Conservation (phyloP, 805 yeast genomes). For the Blastobotrys parvus region DNA sequence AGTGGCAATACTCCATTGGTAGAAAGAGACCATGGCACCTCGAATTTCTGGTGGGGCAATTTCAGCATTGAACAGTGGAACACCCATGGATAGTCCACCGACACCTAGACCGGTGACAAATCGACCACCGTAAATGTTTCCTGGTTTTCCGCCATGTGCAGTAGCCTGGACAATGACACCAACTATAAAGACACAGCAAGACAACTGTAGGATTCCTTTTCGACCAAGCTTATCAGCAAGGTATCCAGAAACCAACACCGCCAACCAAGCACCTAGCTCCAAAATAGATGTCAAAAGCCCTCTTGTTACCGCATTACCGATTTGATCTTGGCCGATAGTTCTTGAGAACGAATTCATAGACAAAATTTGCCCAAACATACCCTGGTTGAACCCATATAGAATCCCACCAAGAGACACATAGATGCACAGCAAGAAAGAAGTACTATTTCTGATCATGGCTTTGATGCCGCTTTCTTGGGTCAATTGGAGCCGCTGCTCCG, state of each 20-base stretch:
- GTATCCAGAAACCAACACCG: constrained; percentile 53
- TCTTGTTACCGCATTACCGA: constrained; percentile 6
- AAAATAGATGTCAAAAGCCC: constrained; percentile 17
- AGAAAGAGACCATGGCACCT: constrained; percentile 23
- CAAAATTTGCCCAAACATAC: constrained; percentile 28
- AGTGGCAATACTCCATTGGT: constrained; percentile 24
- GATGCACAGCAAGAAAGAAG: constrained; percentile 12
- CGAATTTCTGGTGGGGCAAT: constrained; percentile 29
- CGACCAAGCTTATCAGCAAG: constrained; percentile 54
- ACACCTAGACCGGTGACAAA: constrained; percentile 45
- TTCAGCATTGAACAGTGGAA: constrained; percentile 46
- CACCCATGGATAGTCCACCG: constrained; percentile 43
- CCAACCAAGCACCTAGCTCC: constrained; percentile 29
- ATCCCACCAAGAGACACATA: constrained; percentile 32
- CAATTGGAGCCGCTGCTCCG: constrained; percentile 1
- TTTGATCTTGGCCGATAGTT: constrained; percentile 7
- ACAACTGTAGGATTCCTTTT: constrained; percentile 54
- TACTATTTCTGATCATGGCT: constrained; percentile 16
- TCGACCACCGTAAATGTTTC: constrained; percentile 46
- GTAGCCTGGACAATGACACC: constrained; percentile 27
- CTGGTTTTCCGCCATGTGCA: constrained; percentile 26
- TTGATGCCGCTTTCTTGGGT: constrained; percentile 12
- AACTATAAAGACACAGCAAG: constrained; percentile 22
- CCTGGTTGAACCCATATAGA: constrained; percentile 26
- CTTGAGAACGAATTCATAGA: constrained; percentile 22